These are phyloP conservation scores for Piper betle DNA, from an alignment of 164 flowering plant species.

Conservation along the genomic window DNA sequence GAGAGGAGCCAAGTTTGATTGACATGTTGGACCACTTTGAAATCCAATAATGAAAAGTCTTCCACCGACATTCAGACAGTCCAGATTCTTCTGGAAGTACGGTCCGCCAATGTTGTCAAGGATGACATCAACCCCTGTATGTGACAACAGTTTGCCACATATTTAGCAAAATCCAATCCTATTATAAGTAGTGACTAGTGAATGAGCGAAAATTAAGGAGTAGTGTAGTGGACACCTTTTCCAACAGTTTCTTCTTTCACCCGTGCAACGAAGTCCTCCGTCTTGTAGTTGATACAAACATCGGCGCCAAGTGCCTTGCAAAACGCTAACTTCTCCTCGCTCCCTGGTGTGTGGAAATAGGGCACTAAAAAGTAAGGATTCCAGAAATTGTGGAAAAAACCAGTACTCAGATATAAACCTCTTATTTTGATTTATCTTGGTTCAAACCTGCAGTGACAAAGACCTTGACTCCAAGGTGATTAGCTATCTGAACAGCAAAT, in stretches of 20 bases:
- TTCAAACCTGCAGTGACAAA: constrained; percentile 79
- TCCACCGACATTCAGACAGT: constrained; percentile 66
- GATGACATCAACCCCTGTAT: constrained; percentile 83
- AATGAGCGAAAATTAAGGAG: not conserved
- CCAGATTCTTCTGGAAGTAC: constrained; percentile 66
- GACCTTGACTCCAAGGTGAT: constrained; percentile 52
- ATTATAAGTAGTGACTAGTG: not conserved
- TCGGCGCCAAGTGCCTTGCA: constrained; percentile 93
- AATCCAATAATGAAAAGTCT: constrained; percentile 79
- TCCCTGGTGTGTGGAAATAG: constrained; percentile 29
- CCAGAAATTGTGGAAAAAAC: not conserved
- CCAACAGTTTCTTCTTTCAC: constrained; percentile 91
- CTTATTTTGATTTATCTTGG: too few relatives aligned
- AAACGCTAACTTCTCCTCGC: constrained; percentile 55
- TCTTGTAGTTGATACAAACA: constrained; percentile 90
- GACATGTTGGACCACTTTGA: constrained; percentile 48
- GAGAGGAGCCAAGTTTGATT: constrained; percentile 43
- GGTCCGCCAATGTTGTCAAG: constrained; percentile 70
- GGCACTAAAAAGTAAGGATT: not conserved
- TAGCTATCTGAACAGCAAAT: constrained; percentile 90
- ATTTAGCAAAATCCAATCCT: too few relatives aligned
- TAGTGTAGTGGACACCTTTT: constrained; percentile 33
- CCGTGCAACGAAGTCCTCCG: constrained; percentile 81
- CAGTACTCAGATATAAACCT: too few relatives aligned
- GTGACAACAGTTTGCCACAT: not conserved